phyloP scores from a whole-genome alignment of 768 basidiomycete genomes.

The Tylopilus subfusipes region DNA sequence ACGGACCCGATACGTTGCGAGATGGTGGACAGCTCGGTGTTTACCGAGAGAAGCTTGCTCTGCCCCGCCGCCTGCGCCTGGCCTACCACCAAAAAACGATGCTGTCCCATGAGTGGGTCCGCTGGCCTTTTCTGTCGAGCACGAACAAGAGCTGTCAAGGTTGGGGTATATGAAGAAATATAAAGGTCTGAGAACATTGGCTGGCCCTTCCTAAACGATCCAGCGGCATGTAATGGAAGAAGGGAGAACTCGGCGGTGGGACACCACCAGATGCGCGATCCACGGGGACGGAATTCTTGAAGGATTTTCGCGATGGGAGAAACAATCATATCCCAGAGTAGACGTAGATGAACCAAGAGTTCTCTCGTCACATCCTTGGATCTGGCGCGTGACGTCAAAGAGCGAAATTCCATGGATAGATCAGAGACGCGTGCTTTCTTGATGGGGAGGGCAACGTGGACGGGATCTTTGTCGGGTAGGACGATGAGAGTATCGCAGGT shows the following conservation, averaged over 20 bases:
- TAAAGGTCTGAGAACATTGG: background rate
- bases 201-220: background rate
- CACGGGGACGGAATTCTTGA: background rate
- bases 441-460: background rate
- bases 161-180: constrained; percentile 3
- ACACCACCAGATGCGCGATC: no score
- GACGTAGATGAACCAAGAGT: constrained; percentile 1
- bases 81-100: constrained; percentile 1
- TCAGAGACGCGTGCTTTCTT: background rate
- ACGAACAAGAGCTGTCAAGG: background rate
- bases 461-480: background rate
- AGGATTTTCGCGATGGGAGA: constrained; percentile 12
- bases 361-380: background rate
- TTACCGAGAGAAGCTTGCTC: background rate
- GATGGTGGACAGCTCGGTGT: background rate
- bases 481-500: constrained; percentile 36
- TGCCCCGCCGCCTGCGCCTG: background rate
- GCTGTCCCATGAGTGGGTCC: background rate
- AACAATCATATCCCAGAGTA: constrained; percentile 20
- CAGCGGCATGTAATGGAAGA: no score
- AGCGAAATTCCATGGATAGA: background rate
- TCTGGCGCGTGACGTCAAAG: background rate
- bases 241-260: no score
- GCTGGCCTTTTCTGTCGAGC: background rate
- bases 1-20: background rate